Evolutionary conservation across 1,284 basidiomycete species (phyloP).

Genomic region (Porogramme epimiltina): DNA sequence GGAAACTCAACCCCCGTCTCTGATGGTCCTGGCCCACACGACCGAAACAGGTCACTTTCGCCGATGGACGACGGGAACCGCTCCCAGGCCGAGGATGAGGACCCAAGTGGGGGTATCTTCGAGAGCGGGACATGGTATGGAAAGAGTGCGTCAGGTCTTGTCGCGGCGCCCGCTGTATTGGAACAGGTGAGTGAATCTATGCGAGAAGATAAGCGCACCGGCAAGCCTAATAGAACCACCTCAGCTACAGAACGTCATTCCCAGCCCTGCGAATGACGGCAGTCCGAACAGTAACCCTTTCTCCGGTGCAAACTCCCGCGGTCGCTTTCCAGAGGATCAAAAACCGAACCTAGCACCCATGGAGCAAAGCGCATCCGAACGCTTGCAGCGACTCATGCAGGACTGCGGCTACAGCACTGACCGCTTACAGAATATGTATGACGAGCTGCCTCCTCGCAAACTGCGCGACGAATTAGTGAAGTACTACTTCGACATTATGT

Average conservation of each 20-base stretch:
- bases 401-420: conserved; percentile 90
- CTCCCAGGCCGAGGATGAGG: conserved; percentile 73
- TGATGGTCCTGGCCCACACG: conserved; percentile 33
- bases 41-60: conserved; percentile 47
- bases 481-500: conserved; percentile 79
- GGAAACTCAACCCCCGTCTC: conserved; percentile 37
- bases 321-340: conserved; percentile 26
- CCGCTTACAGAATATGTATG: conserved; percentile 84
- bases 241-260: conserved; percentile 64
- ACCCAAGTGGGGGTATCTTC: conserved; percentile 72
- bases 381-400: conserved; percentile 79
- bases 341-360: conserved; percentile 37
- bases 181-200: conserved; percentile 59
- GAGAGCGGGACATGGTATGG: conserved; percentile 85
- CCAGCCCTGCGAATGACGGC: conserved; percentile 25
- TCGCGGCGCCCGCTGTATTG: conserved; percentile 74
- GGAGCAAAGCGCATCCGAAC: conserved; percentile 75
- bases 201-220: not conserved
- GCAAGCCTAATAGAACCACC: not conserved
- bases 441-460: conserved; percentile 80
- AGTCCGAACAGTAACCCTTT: conserved; percentile 15
- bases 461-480: conserved; percentile 76
- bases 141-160: conserved; percentile 76
- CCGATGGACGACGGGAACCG: conserved; percentile 62
- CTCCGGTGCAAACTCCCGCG: conserved; percentile 17